Evolutionary conservation across 2,329 filamentous ascomycete genomes (phyloP).

Genomic region (Fusarium sterilihyphosum): DNA sequence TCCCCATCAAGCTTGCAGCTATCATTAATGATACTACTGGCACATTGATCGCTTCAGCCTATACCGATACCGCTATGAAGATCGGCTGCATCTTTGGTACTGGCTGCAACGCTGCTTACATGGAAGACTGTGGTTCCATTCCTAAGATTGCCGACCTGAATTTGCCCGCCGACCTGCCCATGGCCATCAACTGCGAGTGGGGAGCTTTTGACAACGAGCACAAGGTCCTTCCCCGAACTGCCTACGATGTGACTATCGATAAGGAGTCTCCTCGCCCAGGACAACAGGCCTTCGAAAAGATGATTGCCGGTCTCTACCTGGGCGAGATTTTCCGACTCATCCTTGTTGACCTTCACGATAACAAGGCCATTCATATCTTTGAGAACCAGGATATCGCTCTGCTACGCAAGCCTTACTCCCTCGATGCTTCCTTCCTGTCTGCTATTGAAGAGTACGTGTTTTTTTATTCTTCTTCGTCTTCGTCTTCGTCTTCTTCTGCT

Average conservation of each 20-base stretch:
- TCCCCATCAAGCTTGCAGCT: conserved; percentile 92
- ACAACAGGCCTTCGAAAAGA: conserved; percentile 97
- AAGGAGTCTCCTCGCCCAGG: conserved; percentile 90
- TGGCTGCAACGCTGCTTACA: conserved; percentile 97
- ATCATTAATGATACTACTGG: conserved; percentile 98
- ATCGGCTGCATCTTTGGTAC: conserved; percentile 99
- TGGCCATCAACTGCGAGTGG: conserved; percentile 98
- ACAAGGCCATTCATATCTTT: conserved; percentile 79
- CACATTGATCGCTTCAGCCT: conserved; percentile 94
- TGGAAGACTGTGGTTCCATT: conserved; percentile 91
- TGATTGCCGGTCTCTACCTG: conserved; percentile 94
- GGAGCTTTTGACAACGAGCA: conserved; percentile 97
- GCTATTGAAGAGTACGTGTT: conserved; percentile 82
- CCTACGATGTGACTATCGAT: conserved; percentile 89
- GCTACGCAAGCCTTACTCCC: conserved; percentile 85
- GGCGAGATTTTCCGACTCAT: conserved; percentile 94
- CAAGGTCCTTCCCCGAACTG: conserved; percentile 83
- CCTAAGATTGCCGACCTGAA: conserved; percentile 95
- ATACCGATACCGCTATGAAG: conserved; percentile 92
- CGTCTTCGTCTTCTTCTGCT: not conserved
- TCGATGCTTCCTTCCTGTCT: conserved; percentile 94
- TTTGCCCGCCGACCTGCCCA: conserved; percentile 82
- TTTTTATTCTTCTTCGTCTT: no score
- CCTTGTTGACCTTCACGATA: conserved; percentile 85
- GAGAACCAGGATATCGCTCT: conserved; percentile 81